phyloP scores from a whole-genome alignment of 1,139 yeast species.

The Saccharomyces hybrid region DNA sequence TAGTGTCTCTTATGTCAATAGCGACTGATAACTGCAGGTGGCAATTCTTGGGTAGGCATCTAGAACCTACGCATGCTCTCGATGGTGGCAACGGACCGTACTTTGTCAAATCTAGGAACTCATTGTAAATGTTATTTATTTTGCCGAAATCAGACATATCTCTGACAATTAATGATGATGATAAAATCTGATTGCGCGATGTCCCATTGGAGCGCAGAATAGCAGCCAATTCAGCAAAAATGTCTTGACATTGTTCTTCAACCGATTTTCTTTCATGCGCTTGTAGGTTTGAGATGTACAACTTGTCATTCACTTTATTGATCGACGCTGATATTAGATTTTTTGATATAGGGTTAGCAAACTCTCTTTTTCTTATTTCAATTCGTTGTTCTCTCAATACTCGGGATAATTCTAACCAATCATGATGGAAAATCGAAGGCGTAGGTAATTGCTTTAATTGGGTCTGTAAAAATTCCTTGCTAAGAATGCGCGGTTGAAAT shows the following conservation, averaged over 20 bases:
- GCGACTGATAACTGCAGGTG: conserved; percentile 55
- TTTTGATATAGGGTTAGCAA: background rate
- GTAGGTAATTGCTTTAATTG: conserved; percentile 31
- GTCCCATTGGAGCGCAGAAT: conserved; percentile 31
- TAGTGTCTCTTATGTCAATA: conserved; percentile 27
- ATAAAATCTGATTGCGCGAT: conserved; percentile 36
- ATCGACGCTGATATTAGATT: conserved; percentile 10
- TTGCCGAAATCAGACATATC: conserved; percentile 57
- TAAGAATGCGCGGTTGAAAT: conserved; percentile 34
- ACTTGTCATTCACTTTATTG: conserved; percentile 28
- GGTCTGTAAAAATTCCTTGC: conserved; percentile 13
- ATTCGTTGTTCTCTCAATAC: background rate
- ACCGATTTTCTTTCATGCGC: conserved; percentile 31
- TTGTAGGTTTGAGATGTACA: conserved; percentile 48
- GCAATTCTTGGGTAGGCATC: conserved; percentile 33
- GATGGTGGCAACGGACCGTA: conserved; percentile 69
- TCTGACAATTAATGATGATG: conserved; percentile 50
- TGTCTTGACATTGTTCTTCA: conserved; percentile 41
- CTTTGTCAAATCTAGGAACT: conserved; percentile 37
- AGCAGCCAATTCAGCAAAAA: conserved; percentile 39
- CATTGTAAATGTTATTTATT: conserved; percentile 54
- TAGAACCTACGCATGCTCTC: conserved; percentile 71
- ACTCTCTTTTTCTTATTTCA: background rate
- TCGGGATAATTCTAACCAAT: conserved; percentile 38
- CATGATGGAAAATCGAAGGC: conserved; percentile 45